phyloP scores from a whole-genome alignment of 2,329 filamentous ascomycete species.

The Ophiocordyceps camponoti-floridani region DNA sequence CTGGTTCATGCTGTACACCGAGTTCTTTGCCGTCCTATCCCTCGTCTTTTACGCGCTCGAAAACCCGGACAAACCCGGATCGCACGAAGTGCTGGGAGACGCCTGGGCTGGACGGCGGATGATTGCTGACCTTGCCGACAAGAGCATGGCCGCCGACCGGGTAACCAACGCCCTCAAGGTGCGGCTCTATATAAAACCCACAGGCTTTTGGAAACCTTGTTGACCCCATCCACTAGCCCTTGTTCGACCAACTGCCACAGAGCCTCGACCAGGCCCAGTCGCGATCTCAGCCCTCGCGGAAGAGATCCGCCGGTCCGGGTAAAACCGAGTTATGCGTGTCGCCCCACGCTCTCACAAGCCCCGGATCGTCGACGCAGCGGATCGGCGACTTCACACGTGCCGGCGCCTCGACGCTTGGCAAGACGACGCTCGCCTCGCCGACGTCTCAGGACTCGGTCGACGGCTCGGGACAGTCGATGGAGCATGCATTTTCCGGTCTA shows the following conservation, averaged over 20 bases:
- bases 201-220: not conserved
- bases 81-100: conserved; percentile 68
- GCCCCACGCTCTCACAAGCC: conserved; percentile 12
- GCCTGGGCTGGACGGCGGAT: conserved; percentile 72
- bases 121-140: conserved; percentile 59
- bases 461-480: conserved; percentile 10
- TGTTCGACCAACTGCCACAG: conserved; percentile 73
- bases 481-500: conserved; percentile 16
- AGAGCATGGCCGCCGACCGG: conserved; percentile 76
- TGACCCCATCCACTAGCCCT: conserved; percentile 26
- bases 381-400: conserved; percentile 16
- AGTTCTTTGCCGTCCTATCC: conserved; percentile 66
- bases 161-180: conserved; percentile 66
- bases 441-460: conserved; percentile 16
- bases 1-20: conserved; percentile 76
- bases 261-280: conserved; percentile 37
- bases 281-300: conserved; percentile 27
- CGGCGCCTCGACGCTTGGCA: conserved; percentile 8
- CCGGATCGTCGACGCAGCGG: conserved; percentile 14
- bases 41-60: conserved; percentile 66
- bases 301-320: conserved; percentile 31
- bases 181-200: not conserved
- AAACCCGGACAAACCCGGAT: conserved; percentile 57
- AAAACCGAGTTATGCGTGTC: conserved; percentile 17
- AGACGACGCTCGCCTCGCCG: conserved; percentile 7